Evolutionary conservation across 495 filamentous ascomycete species (phyloP), one percentile per base, ranked within the genome.

Genomic region (Penicillium tannophilum): DNA sequence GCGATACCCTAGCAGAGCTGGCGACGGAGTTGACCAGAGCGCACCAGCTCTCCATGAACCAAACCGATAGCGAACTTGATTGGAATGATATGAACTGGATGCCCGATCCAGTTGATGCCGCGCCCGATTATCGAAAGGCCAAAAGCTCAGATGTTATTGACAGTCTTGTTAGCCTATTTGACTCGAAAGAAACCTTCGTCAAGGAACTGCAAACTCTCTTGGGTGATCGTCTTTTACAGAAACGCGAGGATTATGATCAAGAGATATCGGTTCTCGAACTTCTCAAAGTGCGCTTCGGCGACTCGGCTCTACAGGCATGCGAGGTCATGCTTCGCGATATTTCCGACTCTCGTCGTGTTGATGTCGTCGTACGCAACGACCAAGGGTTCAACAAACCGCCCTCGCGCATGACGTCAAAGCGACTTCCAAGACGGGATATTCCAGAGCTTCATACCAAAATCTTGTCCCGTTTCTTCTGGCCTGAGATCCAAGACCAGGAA

Each of bases 241-340:
- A 87, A n/a, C 85, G 88, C 51, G 68, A 78, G 0, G 78, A 85
- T 9, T 93, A 88, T 58, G 85, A 90, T 46, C 88, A 90, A 72
- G 93, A 97, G 63, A 82, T 85, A 19, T 79, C 84, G 6, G 92
- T 97, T 6, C 83, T 98, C 5, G 89, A 96, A 52, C 79, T 98
- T 7, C 82, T 98, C 45, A 98, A 96, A 73, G 73, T 89, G 8
- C 88, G 93, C 6, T 93, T 97, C 52, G 95, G 93, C 16, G 92
- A 96, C 62, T 81, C 85, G 4, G 83, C 88, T 9, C 77, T 97
- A 44, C 94, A 98, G 68, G 87, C 88, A 44, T 96, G 91, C 73
- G 92, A 98, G 65, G 94, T 99, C 57, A 99, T 99, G 94, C 82
- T 98, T 28, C 88, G 87, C 47, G 94, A 99, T 73, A 88, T 98